Base-by-base conservation (phyloP, 352 stramenopile species). In the Globisporangium polare region DNA sequence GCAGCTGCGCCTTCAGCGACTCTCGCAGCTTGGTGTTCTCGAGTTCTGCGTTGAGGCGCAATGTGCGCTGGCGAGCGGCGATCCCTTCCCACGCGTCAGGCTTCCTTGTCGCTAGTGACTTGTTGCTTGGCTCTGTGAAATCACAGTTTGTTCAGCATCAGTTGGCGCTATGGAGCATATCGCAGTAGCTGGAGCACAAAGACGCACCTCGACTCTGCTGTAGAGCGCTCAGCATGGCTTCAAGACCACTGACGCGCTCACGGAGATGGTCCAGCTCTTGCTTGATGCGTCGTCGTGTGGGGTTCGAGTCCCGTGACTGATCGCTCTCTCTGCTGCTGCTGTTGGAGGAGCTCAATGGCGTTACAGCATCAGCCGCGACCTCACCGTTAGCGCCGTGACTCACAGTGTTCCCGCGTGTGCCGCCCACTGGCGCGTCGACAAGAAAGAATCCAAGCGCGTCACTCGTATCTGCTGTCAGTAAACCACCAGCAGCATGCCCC, bases 21-120 rank as follows among this genome's bases (percentile, higher is more conserved):
- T 60, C 53, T 15, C 60, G 53, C 22, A 72, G 60, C 51, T 52
- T 68, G 9, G 53, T 37, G 33, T 72, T 68, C 54, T 72, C 61
- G 3, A 60, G 31, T 43, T 71, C 59, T 2, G 54, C 59, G 5
- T 52, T 51, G 9, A 50, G 53, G 5, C 53, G 59, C 27, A 63
- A 8, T 9, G n/a, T n/a, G 17, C 46, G 55, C 50, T 71, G 65
- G 0, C 59, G 65, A 13, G 41, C 18, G 0, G 59, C 65, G 15
- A 71, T 56, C 10, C 58, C 53, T 46, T 63, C 60, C 65, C 65
- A 71, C 26, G 45, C 29, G 22, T 17, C 33, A 1, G 26, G 47
- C 26, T 53, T 53, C 7, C 17, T 20, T 22, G 15, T 9, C 9
- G 15, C 15, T 9, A 33, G 22, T 39, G 53, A 6, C 27, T 3